Evolutionary conservation across 2,329 filamentous ascomycete species (phyloP).

Genomic region (Huntiella bhutanensis): DNA sequence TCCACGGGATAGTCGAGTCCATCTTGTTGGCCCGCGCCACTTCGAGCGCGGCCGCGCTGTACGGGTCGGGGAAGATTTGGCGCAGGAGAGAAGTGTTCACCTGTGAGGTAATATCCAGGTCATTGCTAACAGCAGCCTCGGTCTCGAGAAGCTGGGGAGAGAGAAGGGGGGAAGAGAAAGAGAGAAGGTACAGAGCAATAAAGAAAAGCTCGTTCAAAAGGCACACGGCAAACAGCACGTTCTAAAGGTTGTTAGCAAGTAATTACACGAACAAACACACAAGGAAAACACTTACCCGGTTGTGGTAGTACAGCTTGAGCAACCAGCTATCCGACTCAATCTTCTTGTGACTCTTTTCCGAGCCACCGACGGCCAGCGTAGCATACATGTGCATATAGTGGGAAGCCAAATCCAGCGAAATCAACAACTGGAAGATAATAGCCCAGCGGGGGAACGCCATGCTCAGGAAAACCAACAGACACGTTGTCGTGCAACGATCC

Average conservation of each 20-base stretch:
- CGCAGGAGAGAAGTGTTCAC: slow-evolving; percentile 50
- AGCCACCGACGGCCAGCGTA: slow-evolving; percentile 70
- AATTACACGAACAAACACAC: not conserved
- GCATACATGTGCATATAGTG: slow-evolving; percentile 99
- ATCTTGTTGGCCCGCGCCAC: slow-evolving; percentile 88
- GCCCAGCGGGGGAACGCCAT: slow-evolving; percentile 90
- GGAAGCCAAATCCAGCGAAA: slow-evolving; percentile 80
- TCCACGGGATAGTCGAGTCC: slow-evolving; percentile 47
- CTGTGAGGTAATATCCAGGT: slow-evolving; percentile 46
- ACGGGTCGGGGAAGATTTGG: slow-evolving; percentile 70
- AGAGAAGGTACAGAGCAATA: slow-evolving; percentile 92
- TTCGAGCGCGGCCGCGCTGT: slow-evolving; percentile 82
- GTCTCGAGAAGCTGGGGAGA: slow-evolving; percentile 61
- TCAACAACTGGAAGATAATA: slow-evolving; percentile 83
- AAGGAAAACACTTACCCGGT: slow-evolving; percentile 48
- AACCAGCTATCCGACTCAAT: slow-evolving; percentile 78
- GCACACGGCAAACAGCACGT: slow-evolving; percentile 80
- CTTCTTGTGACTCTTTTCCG: slow-evolving; percentile 74
- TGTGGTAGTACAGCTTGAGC: slow-evolving; percentile 90
- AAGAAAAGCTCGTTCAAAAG: slow-evolving; percentile 90
- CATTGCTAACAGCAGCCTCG: slow-evolving; percentile 15
- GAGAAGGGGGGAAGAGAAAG: slow-evolving; percentile 79
- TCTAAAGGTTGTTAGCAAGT: slow-evolving; percentile 28
- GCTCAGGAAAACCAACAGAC: slow-evolving; percentile 81
- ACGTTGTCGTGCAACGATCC: slow-evolving; percentile 90